Evolutionary conservation across 495 filamentous ascomycete genomes (phyloP), one percentile per base, ranked within the genome.

Genomic region (Parathielavia appendiculata): DNA sequence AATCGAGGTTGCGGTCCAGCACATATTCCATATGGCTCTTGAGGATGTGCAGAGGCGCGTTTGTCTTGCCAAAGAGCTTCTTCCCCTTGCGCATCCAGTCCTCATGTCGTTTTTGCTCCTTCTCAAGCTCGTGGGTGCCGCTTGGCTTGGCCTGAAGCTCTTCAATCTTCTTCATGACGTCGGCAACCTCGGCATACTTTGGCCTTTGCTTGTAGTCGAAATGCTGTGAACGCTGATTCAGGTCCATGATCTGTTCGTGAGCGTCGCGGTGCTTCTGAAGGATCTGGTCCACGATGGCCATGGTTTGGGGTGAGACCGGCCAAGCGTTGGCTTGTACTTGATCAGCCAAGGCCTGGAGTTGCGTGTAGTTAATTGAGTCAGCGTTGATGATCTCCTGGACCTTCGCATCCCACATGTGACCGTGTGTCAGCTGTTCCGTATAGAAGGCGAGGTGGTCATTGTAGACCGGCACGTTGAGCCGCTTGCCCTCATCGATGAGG

Each of bases 21-120:
- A 97, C 95, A 68, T 91, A 89, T 52, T 91, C 87, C 91, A 99
- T 96, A 64, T 99, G 92, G 23, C 83, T 84, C 58, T 89, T 89
- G 26, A 99, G 75, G 60, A 99, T 99, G 66, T 97, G 93, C 32
- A 99, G 72, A 12, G 93, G 93, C 4, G 93, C 93, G 69, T 99
- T 99, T 4, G 95, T 92, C 73, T 99, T 99, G 39, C 95, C 95
- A 63, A 99, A 99, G 0, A 99, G 75, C 73, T 97, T 97, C 75
- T 99, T 99, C 32, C 93, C 93, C 63, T 91, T 89, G 43, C 93
- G 79, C 93, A 99, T 99, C 93, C 93, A 99, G 69, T 99, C 95
- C 65, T 97, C 93, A 63, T 99, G 93, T 13, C 90, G 86, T 68
- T 92, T 95, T 69, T 95, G 89, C 68, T 97, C 90, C 63, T 90